A percentile compares a stretch with the other conserved stretches of the same genome.
Evolutionary conservation across 2,329 filamentous ascomycete species (phyloP).

Genomic region (Clarireedia monteithiana): DNA sequence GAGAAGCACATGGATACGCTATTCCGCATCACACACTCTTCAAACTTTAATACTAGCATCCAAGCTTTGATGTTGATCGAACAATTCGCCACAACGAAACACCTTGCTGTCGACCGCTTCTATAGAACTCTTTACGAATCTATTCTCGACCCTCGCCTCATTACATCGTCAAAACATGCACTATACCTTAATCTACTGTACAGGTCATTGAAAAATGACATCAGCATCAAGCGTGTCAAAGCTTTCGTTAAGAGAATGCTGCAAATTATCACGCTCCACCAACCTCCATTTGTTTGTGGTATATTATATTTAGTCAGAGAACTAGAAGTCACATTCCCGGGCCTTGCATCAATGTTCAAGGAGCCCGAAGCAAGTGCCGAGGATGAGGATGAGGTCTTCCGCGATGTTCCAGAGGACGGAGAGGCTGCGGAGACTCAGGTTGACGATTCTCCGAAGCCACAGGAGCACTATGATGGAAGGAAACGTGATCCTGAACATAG

Average conservation of each 20-base stretch:
- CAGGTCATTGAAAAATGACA: conserved; percentile 77
- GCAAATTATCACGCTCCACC: conserved; percentile 80
- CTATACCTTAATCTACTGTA: conserved; percentile 91
- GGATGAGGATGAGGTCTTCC: conserved; percentile 48
- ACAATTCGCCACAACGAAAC: conserved; percentile 75
- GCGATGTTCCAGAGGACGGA: conserved; percentile 54
- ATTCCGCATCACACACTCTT: conserved; percentile 92
- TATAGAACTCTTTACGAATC: conserved; percentile 96
- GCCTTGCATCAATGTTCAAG: conserved; percentile 68
- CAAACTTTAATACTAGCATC: conserved; percentile 97
- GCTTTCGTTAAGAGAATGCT: conserved; percentile 92
- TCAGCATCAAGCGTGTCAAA: conserved; percentile 87
- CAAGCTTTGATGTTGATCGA: conserved; percentile 94
- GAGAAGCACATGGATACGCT: conserved; percentile 88
- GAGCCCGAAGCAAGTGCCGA: conserved; percentile 73
- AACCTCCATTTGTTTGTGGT: conserved; percentile 86
- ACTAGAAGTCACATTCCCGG: conserved; percentile 70
- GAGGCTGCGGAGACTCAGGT: conserved; percentile 22
- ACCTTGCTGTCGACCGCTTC: conserved; percentile 80
- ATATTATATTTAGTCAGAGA: conserved; percentile 86
- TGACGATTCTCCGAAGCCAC: conserved; percentile 8
- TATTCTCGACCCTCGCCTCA: conserved; percentile 78
- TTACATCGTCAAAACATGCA: conserved; percentile 88
- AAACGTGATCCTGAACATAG: conserved; percentile 89
- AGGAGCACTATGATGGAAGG: conserved; percentile 64